Evolutionary conservation across 2,329 filamentous ascomycete species (phyloP), one percentile per base, ranked within the genome.

Genomic region (Fusarium sulawesiense): DNA sequence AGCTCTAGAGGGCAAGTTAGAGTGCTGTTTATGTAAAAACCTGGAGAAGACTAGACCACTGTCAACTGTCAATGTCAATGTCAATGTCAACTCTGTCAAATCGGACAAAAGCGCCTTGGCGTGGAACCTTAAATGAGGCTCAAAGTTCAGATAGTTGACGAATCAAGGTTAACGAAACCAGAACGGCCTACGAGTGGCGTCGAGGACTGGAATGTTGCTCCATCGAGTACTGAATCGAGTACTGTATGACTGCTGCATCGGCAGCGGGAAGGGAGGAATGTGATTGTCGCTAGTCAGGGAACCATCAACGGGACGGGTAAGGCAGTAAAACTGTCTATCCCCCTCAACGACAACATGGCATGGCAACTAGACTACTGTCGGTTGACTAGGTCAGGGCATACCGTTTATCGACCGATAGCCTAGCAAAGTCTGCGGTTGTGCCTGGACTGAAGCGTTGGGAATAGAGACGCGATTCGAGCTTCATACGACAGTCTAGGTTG

Each of bases 201-300:
- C 42, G 34, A 20, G 13, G 27, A 60, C 50, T 62, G 72, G 72
- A 75, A 74, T 75, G 72, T 45, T 58, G 45, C 49, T 50, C 29
- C 50, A 60, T 56, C 46, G 23, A 40, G 40, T 48, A 46, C 65
- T 64, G 46, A 51, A 60, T 72, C 49, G 60, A 64, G 50, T 32
- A 21, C 21, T 21, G 21, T 21, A 54, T 58, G 48, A 51, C 54
- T 61, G 50, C 50, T 61, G 27, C 37, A 51, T 68, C 48, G 50
- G 56, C 65, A 64, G 58, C 51, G 56, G 57, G 46, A 29, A 21
- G 50, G 16, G 30, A 73, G 72, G 72, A 74, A 74, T 74, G 72
- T 71, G 72, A 73, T 59, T 55, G 60, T 67, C 60, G 44, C 68
- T 71, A 69, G 73, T 53, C 67, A 56, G 68, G 59, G 68, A 68